Percentiles rank a stretch among this genome's conserved stretches.
Evolutionary conservation across 2,329 filamentous ascomycete genomes (phyloP).

Genomic region (Arthrobotrys conoides): DNA sequence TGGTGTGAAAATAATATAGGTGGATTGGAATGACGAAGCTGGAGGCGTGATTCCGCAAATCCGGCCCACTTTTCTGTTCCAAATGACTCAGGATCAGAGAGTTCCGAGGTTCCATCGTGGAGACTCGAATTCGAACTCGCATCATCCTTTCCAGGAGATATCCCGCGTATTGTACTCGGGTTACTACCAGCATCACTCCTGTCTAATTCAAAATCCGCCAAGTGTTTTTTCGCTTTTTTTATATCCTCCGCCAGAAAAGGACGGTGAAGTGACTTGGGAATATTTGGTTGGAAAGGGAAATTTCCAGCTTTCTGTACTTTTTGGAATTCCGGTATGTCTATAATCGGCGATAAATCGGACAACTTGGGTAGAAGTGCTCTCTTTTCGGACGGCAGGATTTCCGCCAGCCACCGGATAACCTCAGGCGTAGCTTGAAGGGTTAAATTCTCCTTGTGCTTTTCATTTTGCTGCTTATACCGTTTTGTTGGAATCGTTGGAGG

Average conservation of each 20-base stretch:
- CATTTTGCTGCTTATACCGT: neutral
- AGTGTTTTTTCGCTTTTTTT: neutral
- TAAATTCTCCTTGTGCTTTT: neutral
- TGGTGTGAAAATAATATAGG: slow-evolving; percentile 7
- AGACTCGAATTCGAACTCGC: neutral
- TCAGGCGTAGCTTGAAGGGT: neutral
- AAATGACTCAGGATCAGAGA: neutral
- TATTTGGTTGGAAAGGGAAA: neutral
- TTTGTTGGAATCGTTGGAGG: neutral
- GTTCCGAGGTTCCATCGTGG: neutral
- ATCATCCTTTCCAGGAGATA: neutral
- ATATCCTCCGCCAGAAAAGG: neutral
- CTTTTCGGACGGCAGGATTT: neutral
- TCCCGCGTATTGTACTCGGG: neutral
- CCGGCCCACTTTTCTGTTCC: neutral
- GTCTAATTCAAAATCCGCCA: neutral
- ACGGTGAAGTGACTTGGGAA: too few relatives aligned
- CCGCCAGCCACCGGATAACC: neutral
- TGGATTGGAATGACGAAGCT: neutral
- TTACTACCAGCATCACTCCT: neutral
- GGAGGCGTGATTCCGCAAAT: neutral
- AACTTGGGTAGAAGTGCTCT: neutral
- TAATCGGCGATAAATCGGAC: neutral
- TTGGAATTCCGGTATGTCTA: neutral
- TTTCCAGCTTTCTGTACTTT: neutral